Base-by-base conservation (phyloP, 352 stramenopile genomes). In the Phytopythium mirpurense region DNA sequence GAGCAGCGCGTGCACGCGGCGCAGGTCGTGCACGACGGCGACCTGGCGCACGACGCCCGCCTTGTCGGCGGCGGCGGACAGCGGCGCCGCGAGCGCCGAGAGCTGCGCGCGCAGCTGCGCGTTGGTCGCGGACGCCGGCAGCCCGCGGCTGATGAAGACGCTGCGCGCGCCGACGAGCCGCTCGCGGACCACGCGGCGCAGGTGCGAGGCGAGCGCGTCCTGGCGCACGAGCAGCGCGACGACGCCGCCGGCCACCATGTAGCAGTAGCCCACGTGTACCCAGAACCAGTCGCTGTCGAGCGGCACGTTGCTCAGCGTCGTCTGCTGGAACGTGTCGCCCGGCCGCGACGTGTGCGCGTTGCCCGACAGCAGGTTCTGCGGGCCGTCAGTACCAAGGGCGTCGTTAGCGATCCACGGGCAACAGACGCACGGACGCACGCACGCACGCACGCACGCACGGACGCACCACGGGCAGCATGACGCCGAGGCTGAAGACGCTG, bases 271-370 rank as follows among this genome's bases (percentile, higher is more conserved):
- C 3, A 93, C 82, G 51, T 93, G 82, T 12, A 62, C 65, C 82
- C 82, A 93, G 56, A 83, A 86, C 79, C 82, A 93, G 38, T 82
- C 51, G 51, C 82, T 93, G 43, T 80, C 68, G 0, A 93, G 62
- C 21, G 82, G 82, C 18, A 93, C 82, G 48, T 93, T 93, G 49
- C 82, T 88, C 44, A 89, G 80, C n/a, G 82, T 93, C 21, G 77
- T 89, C 37, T 79, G 68, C 63, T 89, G 75, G 51, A 87, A 93
- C 29, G 76, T 83, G 27, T 72, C 68, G 14, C 60, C 59, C 5
- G 56, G 52, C 21, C 68, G 60, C 7, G 70, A 59, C 11, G 64
- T 61, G 12, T 63, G 59, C 21, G 67, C 59, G 46, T 69, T 78
- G 23, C 79, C 79, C 19, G 79, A 84, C 18, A 78, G n/a, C 34